Evolutionary conservation across 73 alveolate species (phyloP).

Genomic region (Urostyla sp.): DNA sequence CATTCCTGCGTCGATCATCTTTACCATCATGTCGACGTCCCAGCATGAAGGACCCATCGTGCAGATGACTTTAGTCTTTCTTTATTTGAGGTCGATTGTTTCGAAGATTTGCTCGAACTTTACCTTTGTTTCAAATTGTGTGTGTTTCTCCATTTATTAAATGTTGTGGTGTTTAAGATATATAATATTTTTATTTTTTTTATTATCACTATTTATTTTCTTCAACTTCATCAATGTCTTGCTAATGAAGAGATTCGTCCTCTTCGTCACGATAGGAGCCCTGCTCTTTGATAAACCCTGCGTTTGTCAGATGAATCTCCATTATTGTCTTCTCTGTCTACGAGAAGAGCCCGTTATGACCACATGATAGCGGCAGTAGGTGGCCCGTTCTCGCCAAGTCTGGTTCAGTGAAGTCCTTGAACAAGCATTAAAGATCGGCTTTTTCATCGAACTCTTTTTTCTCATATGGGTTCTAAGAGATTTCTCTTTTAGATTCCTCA

Average conservation of each 20-base stretch:
- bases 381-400: conserved; percentile 58
- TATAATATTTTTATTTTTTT: too few species aligned
- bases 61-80: conserved; percentile 92
- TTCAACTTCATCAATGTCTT: neutral
- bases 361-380: conserved; percentile 61
- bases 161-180: too few species aligned
- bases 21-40: conserved; percentile 77
- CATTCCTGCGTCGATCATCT: conserved; percentile 94
- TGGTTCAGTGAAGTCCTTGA: conserved; percentile 66
- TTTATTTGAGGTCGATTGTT: conserved; percentile 43
- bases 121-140: conserved; percentile 1
- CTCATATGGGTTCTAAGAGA: too few species aligned
- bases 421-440: too few species aligned
- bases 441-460: too few species aligned
- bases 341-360: conserved; percentile 61
- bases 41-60: conserved; percentile 95
- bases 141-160: conserved; percentile 22
- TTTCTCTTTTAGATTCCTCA: neutral
- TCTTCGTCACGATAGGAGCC: neutral
- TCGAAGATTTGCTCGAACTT: conserved; percentile 50
- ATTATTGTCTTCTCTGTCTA: conserved; percentile 48
- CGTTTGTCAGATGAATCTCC: conserved; percentile 62
- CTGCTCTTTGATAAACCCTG: conserved; percentile 61
- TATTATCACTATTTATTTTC: neutral
- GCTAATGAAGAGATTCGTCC: conserved; percentile 28